phyloP scores from a whole-genome alignment of 1,284 basidiomycete species.

The Amylostereum chailletii region DNA sequence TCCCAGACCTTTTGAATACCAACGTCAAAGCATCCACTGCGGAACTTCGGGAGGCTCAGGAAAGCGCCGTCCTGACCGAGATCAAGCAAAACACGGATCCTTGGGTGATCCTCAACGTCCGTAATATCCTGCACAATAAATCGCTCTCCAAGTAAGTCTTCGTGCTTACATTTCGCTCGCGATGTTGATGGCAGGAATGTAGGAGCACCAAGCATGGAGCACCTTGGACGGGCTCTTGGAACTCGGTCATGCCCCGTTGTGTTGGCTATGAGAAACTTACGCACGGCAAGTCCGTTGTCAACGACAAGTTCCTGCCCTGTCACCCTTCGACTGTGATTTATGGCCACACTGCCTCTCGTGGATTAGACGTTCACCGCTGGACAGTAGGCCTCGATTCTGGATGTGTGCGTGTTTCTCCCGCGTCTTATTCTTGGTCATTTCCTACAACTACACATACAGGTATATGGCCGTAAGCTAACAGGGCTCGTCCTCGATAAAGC shows the following conservation, averaged over 20 bases:
- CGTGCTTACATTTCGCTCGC: background rate
- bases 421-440: background rate
- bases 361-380: slow-evolving; percentile 73
- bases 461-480: slow-evolving; percentile 43
- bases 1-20: slow-evolving; percentile 31
- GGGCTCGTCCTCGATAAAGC: slow-evolving; percentile 41
- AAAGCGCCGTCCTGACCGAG: slow-evolving; percentile 48
- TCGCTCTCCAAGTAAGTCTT: slow-evolving; percentile 38
- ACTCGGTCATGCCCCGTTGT: slow-evolving; percentile 61
- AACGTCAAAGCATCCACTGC: background rate
- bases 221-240: slow-evolving; percentile 73
- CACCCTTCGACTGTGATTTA: slow-evolving; percentile 75
- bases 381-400: slow-evolving; percentile 76
- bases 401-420: slow-evolving; percentile 45
- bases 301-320: slow-evolving; percentile 40
- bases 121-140: slow-evolving; percentile 48
- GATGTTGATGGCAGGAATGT: background rate
- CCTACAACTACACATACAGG: slow-evolving; percentile 17
- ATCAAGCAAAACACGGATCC: slow-evolving; percentile 70
- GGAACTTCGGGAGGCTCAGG: slow-evolving; percentile 32
- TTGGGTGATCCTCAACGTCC: slow-evolving; percentile 71
- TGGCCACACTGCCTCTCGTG: slow-evolving; percentile 71
- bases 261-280: slow-evolving; percentile 32
- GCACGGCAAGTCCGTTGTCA: slow-evolving; percentile 4
- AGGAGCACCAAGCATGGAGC: slow-evolving; percentile 43